Evolutionary conservation across 352 stramenopile genomes (phyloP).

Genomic region (Phytopythium delawarense): DNA sequence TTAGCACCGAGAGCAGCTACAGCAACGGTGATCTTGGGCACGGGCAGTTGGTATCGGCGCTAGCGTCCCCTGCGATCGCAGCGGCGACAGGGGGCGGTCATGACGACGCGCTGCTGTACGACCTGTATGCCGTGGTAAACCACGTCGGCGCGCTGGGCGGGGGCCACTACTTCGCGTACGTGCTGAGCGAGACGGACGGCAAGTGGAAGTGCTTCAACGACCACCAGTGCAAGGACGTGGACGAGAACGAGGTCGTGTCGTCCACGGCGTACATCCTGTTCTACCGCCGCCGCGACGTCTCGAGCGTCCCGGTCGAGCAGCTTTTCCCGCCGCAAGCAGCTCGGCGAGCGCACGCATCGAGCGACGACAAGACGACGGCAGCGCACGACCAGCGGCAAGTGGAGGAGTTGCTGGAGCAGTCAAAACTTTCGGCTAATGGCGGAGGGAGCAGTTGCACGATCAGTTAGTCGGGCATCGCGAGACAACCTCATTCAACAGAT

Average conservation of each 20-base stretch:
- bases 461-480: conserved; percentile 23
- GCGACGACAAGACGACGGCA: conserved; percentile 25
- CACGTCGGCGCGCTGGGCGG: conserved; percentile 94
- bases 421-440: conserved; percentile 35
- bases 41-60: conserved; percentile 15
- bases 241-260: conserved; percentile 82
- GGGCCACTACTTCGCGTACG: conserved; percentile 94
- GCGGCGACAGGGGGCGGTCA: conserved; percentile 36
- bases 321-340: conserved; percentile 62
- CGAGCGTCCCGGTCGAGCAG: conserved; percentile 59
- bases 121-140: conserved; percentile 97
- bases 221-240: conserved; percentile 86
- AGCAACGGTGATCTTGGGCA: background rate
- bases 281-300: conserved; percentile 77
- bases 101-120: conserved; percentile 83
- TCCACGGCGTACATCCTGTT: conserved; percentile 91
- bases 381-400: conserved; percentile 56
- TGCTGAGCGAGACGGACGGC: conserved; percentile 75
- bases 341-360: conserved; percentile 17
- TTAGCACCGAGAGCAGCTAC: background rate
- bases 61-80: conserved; percentile 60
- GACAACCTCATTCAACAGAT: background rate
- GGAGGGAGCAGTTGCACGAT: conserved; percentile 46
- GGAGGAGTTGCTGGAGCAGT: conserved; percentile 67
- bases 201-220: conserved; percentile 99